phyloP scores from a whole-genome alignment of 352 stramenopile species.

The Pythium sukuiense region DNA sequence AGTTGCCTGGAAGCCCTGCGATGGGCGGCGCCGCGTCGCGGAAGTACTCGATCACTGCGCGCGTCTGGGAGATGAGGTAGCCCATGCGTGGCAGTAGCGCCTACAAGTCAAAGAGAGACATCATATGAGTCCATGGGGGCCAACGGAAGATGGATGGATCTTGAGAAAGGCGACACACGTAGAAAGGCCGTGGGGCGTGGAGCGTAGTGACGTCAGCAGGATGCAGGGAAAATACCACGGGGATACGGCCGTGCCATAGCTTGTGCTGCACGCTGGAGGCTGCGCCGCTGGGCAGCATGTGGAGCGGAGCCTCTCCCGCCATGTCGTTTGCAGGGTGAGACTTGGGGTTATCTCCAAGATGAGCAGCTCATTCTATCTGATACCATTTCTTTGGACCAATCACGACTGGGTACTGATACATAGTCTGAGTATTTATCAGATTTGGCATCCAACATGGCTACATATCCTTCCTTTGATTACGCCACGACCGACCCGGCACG shows the following conservation, averaged over 20 bases:
- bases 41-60: constrained; percentile 79
- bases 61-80: constrained; percentile 73
- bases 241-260: constrained; percentile 68
- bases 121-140: not conserved
- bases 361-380: constrained; percentile 4
- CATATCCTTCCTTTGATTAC: not conserved
- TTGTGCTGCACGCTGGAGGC: constrained; percentile 28
- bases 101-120: constrained; percentile 28
- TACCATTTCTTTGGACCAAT: not conserved
- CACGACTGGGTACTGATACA: not conserved
- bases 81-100: constrained; percentile 83
- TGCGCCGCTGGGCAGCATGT: not conserved
- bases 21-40: constrained; percentile 68
- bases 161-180: constrained; percentile 41
- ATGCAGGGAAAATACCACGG: constrained; percentile 75
- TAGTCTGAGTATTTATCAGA: not conserved
- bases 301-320: not conserved
- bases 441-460: not conserved
- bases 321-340: not conserved
- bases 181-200: constrained; percentile 75
- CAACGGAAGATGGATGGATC: not conserved
- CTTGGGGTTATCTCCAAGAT: not conserved
- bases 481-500: constrained; percentile 17
- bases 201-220: constrained; percentile 78
- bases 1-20: constrained; percentile 44